Base-by-base conservation (phyloP, 495 filamentous ascomycete species). In the Podospora didyma region DNA sequence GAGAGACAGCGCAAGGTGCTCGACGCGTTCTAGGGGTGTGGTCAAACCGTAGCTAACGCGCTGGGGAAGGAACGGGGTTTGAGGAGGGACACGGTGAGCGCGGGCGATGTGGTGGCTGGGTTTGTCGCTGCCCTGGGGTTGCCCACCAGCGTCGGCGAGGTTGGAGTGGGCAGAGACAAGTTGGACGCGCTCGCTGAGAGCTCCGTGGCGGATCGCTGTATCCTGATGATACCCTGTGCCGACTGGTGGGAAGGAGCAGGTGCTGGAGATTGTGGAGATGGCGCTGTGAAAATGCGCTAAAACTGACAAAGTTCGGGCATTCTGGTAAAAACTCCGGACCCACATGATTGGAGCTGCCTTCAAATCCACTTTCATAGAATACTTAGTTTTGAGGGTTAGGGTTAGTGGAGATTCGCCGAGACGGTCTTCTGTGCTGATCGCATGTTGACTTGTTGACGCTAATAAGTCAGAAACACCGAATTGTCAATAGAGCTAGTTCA, bases 1-100 rank as follows among this genome's bases (percentile, higher is more conserved):
- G 70, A 70, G 6, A 62, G 75, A 3, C 83, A 87, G 62, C 52
- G 64, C 5, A 66, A 64, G 3, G 73, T 84, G 0, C 66, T 76
- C 23, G 64, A 78, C 0, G 74, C 79, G 26, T 67, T 88, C 19
- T 75, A 79, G 64, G 58, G 67, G n/a, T 73, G 81, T 42, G 53
- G 65, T 0, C 26, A 31, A 9, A 63, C 69, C 0, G 77, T 86
- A 0, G 65, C 57, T 0, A 65, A 71, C 2, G 71, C 79, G 2
- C 63, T 86, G n/a, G n/a, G n/a, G 42, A 66, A 65, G 9, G 52
- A 60, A 16, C 66, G 65, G 17, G 74, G 73, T 2, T 37, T 45
- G 79, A 66, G 71, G 7, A 46, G 59, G 6, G 67, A 73, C 3
- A 58, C 59, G 56, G 61, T 52, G 51, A 62, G 64, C 42, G 70